Percentiles rank a stretch among this genome's conserved stretches.
These are phyloP conservation scores for Tetrapyrgos nigripes DNA, from an alignment of 1,284 basidiomycete species.

Conservation along the genomic window DNA sequence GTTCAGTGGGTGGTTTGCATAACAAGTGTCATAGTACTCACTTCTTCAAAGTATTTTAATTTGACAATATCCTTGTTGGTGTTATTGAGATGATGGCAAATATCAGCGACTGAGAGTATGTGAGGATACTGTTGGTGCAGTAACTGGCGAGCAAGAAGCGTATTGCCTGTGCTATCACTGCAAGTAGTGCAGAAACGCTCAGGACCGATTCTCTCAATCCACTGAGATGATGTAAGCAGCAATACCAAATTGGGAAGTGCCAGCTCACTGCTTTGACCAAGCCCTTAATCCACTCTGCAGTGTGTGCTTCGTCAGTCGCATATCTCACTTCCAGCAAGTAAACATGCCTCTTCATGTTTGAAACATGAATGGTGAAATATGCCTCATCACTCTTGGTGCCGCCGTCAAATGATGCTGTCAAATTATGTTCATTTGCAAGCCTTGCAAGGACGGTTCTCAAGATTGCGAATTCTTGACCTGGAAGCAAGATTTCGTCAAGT, in stretches of 20 bases:
- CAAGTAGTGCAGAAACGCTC: constrained; percentile 27
- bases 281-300: constrained; percentile 27
- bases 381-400: constrained; percentile 19
- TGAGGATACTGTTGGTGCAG: constrained; percentile 24
- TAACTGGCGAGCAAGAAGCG: constrained; percentile 25
- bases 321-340: constrained; percentile 29
- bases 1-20: neutral
- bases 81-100: too few relatives aligned
- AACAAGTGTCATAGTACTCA: constrained; percentile 13
- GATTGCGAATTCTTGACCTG: constrained; percentile 6
- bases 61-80: constrained; percentile 38
- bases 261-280: constrained; percentile 20
- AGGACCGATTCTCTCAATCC: constrained; percentile 28
- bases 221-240: constrained; percentile 20
- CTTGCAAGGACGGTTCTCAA: neutral
- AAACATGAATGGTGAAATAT: constrained; percentile 32
- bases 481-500: constrained; percentile 8
- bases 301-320: constrained; percentile 25
- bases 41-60: constrained; percentile 29
- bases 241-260: constrained; percentile 2
- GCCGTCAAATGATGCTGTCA: constrained; percentile 26
- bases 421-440: constrained; percentile 11
- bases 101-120: constrained; percentile 31
- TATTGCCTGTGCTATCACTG: constrained; percentile 42
- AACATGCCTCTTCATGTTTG: constrained; percentile 18